phyloP scores from a whole-genome alignment of 2,329 filamentous ascomycete species.

The Fusarium begoniae region DNA sequence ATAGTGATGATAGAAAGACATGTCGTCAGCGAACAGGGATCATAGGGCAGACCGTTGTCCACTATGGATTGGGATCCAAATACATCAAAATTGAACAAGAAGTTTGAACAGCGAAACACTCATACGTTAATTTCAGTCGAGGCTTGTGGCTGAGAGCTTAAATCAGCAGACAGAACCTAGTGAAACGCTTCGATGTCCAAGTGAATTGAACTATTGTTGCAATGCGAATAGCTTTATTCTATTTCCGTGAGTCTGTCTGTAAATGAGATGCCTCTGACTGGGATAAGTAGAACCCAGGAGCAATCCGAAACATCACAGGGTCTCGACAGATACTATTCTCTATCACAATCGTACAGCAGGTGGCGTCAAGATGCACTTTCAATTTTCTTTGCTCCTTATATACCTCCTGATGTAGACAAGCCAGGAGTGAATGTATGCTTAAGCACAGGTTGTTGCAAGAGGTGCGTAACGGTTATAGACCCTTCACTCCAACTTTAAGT shows the following conservation, averaged over 20 bases:
- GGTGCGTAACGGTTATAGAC: not conserved
- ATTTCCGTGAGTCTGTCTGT: fast-evolving
- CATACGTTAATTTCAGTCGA: no score
- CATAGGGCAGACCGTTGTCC: fast-evolving
- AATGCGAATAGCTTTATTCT: not conserved
- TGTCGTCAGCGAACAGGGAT: not conserved
- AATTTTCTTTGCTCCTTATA: not conserved
- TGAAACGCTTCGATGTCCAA: fast-evolving
- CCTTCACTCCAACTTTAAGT: slow-evolving; percentile 39
- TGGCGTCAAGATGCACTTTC: not conserved
- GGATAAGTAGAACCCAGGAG: not conserved
- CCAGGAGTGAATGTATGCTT: not conserved
- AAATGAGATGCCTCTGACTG: fast-evolving
- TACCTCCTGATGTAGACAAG: not conserved
- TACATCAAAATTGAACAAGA: not conserved
- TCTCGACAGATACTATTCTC: not conserved
- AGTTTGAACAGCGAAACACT: not conserved
- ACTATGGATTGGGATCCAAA: not conserved
- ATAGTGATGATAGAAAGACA: not conserved
- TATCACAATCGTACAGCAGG: not conserved
- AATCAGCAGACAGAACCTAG: no score
- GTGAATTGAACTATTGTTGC: fast-evolving
- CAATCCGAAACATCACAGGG: not conserved
- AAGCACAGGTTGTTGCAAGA: fast-evolving
- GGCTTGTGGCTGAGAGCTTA: no score